A percentile compares a stretch with the other conserved stretches of the same genome.
Evolutionary conservation across 768 basidiomycete species (phyloP).

Genomic region (Pleurotus pulmonarius): DNA sequence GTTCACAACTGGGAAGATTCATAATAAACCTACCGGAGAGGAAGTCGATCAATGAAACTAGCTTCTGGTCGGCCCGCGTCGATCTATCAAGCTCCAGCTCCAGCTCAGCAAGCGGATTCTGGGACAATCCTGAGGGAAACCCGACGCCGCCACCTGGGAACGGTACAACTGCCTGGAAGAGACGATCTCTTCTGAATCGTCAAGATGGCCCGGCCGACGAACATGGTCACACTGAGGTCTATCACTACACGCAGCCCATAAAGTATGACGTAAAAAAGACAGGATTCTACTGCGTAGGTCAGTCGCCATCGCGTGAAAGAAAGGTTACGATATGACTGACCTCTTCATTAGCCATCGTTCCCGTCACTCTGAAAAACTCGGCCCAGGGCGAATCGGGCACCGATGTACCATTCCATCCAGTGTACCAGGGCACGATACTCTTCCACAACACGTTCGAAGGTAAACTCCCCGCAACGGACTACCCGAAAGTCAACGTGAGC

Average conservation of each 20-base stretch:
- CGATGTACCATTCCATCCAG: slow-evolving; percentile 65
- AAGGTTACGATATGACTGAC: neutral
- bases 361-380: slow-evolving; percentile 67
- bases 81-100: slow-evolving; percentile 35
- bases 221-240: slow-evolving; percentile 23
- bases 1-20: slow-evolving; percentile 79
- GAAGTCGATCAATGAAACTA: slow-evolving; percentile 64
- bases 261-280: slow-evolving; percentile 81
- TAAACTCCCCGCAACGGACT: slow-evolving; percentile 86
- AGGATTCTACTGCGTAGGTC: slow-evolving; percentile 95
- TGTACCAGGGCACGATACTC: slow-evolving; percentile 73
- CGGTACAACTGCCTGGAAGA: slow-evolving; percentile 41
- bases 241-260: slow-evolving; percentile 67
- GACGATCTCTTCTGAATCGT: slow-evolving; percentile 12
- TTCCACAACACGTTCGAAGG: slow-evolving; percentile 91
- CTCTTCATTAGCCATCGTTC: slow-evolving; percentile 64
- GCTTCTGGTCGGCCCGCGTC: slow-evolving; percentile 85
- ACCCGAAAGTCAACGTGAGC: slow-evolving; percentile 92
- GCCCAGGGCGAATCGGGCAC: slow-evolving; percentile 33
- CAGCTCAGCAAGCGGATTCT: slow-evolving; percentile 31
- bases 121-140: slow-evolving; percentile 60
- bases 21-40: slow-evolving; percentile 73
- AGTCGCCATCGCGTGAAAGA: slow-evolving; percentile 26
- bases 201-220: slow-evolving; percentile 46
- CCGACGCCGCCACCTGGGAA: slow-evolving; percentile 49